These are phyloP conservation scores for Claviceps maximensis DNA, from an alignment of 2,329 filamentous ascomycete species.

Conservation along the genomic window DNA sequence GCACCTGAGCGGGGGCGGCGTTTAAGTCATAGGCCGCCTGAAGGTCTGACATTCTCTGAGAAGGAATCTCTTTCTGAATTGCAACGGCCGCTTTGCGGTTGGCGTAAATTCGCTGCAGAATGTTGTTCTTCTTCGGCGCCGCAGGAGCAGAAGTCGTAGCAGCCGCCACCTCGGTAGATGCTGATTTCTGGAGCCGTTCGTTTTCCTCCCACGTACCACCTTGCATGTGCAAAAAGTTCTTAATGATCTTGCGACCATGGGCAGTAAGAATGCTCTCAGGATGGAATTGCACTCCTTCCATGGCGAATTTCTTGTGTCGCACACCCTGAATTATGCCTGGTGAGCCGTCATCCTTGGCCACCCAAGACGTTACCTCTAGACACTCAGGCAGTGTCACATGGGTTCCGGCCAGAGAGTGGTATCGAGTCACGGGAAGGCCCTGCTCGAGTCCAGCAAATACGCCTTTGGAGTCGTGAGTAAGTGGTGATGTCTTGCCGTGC, in stretches of 20 bases:
- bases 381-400: slow-evolving; percentile 73
- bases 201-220: slow-evolving; percentile 89
- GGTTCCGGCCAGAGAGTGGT: slow-evolving; percentile 91
- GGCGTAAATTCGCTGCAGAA: slow-evolving; percentile 81
- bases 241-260: slow-evolving; percentile 77
- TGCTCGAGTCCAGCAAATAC: slow-evolving; percentile 74
- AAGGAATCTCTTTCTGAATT: slow-evolving; percentile 73
- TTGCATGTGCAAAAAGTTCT: slow-evolving; percentile 79
- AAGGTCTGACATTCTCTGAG: slow-evolving; percentile 68
- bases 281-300: slow-evolving; percentile 98
- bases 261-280: slow-evolving; percentile 93
- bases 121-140: slow-evolving; percentile 57
- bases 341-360: slow-evolving; percentile 59
- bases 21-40: slow-evolving; percentile 78
- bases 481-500: slow-evolving; percentile 88
- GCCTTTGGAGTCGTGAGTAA: slow-evolving; percentile 84
- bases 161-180: slow-evolving; percentile 15
- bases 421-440: slow-evolving; percentile 77
- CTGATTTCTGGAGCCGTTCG: slow-evolving; percentile 37
- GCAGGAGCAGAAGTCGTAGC: slow-evolving; percentile 11
- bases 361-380: slow-evolving; percentile 85
- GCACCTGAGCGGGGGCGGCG: slow-evolving; percentile 70
- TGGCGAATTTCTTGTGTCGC: slow-evolving; percentile 74
- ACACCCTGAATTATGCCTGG: slow-evolving; percentile 94
- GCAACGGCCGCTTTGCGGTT: slow-evolving; percentile 64